Base-by-base conservation (phyloP, 352 stramenopile species). In the Globisporangium uncinulatum region DNA sequence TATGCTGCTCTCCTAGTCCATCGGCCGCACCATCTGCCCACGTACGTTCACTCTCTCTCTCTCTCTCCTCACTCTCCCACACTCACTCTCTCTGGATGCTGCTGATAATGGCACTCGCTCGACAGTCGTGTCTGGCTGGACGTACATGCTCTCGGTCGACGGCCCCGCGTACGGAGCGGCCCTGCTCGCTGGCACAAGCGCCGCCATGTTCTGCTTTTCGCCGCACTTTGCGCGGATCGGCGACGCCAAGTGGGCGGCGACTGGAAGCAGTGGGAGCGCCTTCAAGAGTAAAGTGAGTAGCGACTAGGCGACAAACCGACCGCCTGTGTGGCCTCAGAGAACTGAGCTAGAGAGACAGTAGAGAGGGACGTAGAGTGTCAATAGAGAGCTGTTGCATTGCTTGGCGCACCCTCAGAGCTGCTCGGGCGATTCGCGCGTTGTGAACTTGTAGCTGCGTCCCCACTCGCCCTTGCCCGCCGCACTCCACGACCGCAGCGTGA, bases 41-140 rank as follows among this genome's bases (percentile, higher is more conserved):
- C 82, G 83, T 90, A 71, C 58, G 76, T 76, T 21, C 65, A 17
- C 55, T 19, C 15, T 46, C 44, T 62, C n/a, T 48, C 13, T 29
- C 6, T 43, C 36, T 47, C 9, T 54, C 2, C 45, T 14, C 43
- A 8, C 10, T 15, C 39, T 41, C 17, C 44, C 32, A 20, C 8
- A 60, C 21, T 58, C 0, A 24, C 0, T 50, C 21, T 56, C 32
- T 41, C 10, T 17, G 59, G 24, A 39, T 48, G 10, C 32, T 6
- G 31, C 56, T 17, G 24, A 29, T 29, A 29, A 29, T 29, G 24
- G 50, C n/a, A 55, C 11, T 42, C 51, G 17, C 37, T 41, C 7
- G n/a, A 20, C 59, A 92, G 83, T 92, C 62, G 59, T 92, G 36
- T 92, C 83, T 20, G 83, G 83, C 14, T 90, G 77, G 79, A 86